Base-by-base conservation (phyloP, 352 stramenopile genomes). In the Globisporangium ultimum region DNA sequence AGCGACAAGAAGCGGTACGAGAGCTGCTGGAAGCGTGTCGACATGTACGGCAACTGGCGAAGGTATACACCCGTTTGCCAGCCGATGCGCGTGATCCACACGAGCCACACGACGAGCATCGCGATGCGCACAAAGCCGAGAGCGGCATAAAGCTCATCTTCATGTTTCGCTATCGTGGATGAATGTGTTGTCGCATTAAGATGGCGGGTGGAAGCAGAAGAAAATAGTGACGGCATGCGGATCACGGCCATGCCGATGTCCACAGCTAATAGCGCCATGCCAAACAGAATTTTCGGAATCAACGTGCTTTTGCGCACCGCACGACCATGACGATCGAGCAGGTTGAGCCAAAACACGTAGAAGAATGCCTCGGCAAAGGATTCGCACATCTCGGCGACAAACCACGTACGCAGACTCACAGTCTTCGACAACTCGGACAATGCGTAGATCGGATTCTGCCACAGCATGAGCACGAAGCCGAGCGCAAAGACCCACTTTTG, bases 1-100 rank as follows among this genome's bases (percentile, higher is more conserved):
- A 95, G 63, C 17, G 88, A 78, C 14, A 95, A 57, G 56, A 95
- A 96, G 13, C 88, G 83, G 58, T 91, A 96, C 42, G 86, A 95
- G 8, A 96, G 67, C 51, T 96, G 88, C 67, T 93, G 83, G 48
- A 88, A 91, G 4, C 88, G 86, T 20, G 84, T 90, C 5, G 79
- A 75, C 80, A 96, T 94, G 65, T 96, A 96, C 24, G 82, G 76
- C 7, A 96, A 55, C 17, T 67, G 66, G 13, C 85, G 86, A 20
- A 96, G n/a, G 45, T 90, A 70, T 6, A 65, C 61, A 1, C 77
- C 71, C 0, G 85, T 89, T 53, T 72, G 64, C 48, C 70, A 79
- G 17, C 77, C 80, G 52, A 89, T 76, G 50, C 63, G 68, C 40
- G 72, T 64, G 18, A 93, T 85, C 84, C 85, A 95, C 1, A 74